Percentiles rank a stretch among this genome's conserved stretches.
Evolutionary conservation across 1,139 yeast genomes (phyloP).

Genomic region (Diutina sp.): DNA sequence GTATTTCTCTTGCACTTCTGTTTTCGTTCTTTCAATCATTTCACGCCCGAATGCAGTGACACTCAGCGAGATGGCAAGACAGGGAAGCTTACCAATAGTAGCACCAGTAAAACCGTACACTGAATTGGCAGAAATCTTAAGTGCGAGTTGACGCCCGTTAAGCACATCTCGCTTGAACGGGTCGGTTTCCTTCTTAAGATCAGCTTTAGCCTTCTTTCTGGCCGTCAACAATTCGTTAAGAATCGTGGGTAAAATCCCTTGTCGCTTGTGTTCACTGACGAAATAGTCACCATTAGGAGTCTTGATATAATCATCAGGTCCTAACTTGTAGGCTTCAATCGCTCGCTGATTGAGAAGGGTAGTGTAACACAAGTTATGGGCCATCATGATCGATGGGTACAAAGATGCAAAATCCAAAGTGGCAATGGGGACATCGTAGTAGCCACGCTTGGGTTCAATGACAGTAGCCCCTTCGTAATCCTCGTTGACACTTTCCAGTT

Average conservation of each 20-base stretch:
- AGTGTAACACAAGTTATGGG: constrained; percentile 93
- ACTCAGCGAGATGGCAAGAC: constrained; percentile 91
- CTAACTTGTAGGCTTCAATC: constrained; percentile 49
- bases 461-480: constrained; percentile 99
- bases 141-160: constrained; percentile 94
- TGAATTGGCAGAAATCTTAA: constrained; percentile 94
- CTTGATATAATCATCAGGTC: constrained; percentile 65
- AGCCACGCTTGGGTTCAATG: constrained; percentile 91
- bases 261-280: constrained; percentile 56
- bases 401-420: constrained; percentile 95
- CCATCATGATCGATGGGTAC: constrained; percentile 99
- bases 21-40: constrained; percentile 90
- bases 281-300: constrained; percentile 93
- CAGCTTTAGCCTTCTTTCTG: constrained; percentile 85
- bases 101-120: constrained; percentile 99
- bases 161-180: constrained; percentile 88
- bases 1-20: constrained; percentile 71
- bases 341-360: constrained; percentile 64
- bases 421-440: constrained; percentile 94
- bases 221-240: constrained; percentile 80
- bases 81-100: constrained; percentile 91
- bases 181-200: constrained; percentile 83
- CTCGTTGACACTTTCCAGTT: constrained; percentile 69
- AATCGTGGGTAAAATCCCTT: constrained; percentile 88
- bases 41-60: constrained; percentile 93